phyloP scores from a whole-genome alignment of 148 eudicot species.

The Pouteria glomerata region DNA sequence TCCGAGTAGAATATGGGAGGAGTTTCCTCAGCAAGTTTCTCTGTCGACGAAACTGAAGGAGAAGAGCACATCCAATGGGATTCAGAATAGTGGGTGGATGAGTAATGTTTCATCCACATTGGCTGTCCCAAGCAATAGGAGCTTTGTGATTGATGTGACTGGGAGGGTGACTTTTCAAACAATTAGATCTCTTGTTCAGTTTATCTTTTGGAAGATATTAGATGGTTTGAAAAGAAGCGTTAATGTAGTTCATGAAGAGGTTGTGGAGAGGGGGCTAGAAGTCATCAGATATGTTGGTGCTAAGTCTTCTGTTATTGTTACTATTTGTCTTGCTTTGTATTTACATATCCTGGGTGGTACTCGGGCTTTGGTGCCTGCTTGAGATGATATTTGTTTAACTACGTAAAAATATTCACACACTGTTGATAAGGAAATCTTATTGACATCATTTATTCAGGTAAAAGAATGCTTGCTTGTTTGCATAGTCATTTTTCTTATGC shows the following conservation, averaged over 20 bases:
- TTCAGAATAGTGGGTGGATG: constrained; percentile 42
- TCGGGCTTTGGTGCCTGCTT: constrained; percentile 47
- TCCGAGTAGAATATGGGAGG: constrained; percentile 11
- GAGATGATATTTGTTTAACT: not conserved
- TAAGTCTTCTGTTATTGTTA: constrained; percentile 52
- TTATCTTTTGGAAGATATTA: constrained; percentile 39
- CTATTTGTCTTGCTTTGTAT: constrained; percentile 56
- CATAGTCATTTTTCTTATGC: not conserved
- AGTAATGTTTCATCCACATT: constrained; percentile 60
- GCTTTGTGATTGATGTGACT: constrained; percentile 67
- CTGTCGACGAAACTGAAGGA: constrained; percentile 2
- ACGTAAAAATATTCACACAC: not conserved
- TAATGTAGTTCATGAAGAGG: constrained; percentile 44
- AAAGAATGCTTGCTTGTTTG: not conserved
- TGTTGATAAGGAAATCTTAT: not conserved
- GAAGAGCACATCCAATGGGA: constrained; percentile 14
- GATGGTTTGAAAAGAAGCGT: constrained; percentile 49
- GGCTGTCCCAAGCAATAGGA: constrained; percentile 67
- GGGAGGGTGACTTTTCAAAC: constrained; percentile 83
- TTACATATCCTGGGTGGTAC: constrained; percentile 50
- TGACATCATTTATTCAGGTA: not conserved
- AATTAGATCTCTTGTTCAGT: constrained; percentile 51
- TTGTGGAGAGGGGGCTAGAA: constrained; percentile 54
- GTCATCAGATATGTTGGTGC: constrained; percentile 55
- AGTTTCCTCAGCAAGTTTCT: constrained; percentile 10